Evolutionary conservation across 306 rosid genomes (phyloP).

Genomic region (Betula pendula): DNA sequence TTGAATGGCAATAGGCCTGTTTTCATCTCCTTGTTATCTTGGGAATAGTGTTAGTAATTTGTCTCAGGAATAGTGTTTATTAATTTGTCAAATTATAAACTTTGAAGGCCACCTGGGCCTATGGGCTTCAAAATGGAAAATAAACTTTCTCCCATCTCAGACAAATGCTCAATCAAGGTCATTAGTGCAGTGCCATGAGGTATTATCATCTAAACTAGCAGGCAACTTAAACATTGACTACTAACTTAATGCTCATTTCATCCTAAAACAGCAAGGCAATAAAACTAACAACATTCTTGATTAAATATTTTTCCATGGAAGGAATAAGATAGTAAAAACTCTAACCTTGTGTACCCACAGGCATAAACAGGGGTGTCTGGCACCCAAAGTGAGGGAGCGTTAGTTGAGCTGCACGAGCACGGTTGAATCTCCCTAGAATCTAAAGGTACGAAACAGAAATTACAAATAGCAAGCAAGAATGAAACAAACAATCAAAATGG

Average conservation of each 20-base stretch:
- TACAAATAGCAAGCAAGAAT: conserved; percentile 8
- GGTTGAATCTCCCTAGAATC: conserved; percentile 87
- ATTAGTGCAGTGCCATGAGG: neutral
- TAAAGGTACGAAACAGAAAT: conserved; percentile 29
- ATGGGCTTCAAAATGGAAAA: neutral
- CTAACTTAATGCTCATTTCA: neutral
- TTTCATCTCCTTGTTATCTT: neutral
- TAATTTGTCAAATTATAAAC: neutral
- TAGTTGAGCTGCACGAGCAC: conserved; percentile 86
- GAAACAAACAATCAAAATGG: neutral
- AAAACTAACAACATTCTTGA: too few relatives aligned
- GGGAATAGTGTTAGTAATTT: neutral
- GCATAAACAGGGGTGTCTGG: conserved; percentile 96
- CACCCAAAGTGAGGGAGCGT: conserved; percentile 77
- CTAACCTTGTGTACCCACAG: conserved; percentile 95
- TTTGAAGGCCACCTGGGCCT: neutral
- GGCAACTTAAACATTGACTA: neutral
- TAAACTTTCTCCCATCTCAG: neutral
- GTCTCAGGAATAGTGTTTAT: neutral
- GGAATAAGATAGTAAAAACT: conserved; percentile 11
- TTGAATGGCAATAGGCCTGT: neutral
- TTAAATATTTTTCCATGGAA: neutral
- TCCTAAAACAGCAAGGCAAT: neutral
- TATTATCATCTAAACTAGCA: neutral
- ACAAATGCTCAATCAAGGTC: neutral